phyloP scores from a whole-genome alignment of 108 stramenopile species.

The Conticribra weissflogii region DNA sequence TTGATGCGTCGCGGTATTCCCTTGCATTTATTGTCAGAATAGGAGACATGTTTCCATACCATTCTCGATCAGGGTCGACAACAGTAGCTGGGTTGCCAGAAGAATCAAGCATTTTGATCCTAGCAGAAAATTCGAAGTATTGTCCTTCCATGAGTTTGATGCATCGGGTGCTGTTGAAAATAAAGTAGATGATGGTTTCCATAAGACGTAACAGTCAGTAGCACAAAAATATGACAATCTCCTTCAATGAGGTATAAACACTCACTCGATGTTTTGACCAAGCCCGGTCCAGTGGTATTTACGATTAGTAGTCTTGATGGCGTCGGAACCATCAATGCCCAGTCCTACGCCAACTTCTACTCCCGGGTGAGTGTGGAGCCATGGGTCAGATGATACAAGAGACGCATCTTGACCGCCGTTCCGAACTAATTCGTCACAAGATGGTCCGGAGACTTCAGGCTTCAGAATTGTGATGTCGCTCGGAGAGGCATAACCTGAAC shows the following conservation, averaged over 20 bases:
- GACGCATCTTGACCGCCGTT: constrained; percentile 35
- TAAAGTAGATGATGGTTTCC: not conserved
- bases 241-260: not conserved
- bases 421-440: constrained; percentile 31
- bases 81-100: constrained; percentile 22
- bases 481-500: constrained; percentile 19
- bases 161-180: constrained; percentile 13
- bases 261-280: constrained; percentile 36
- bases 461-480: constrained; percentile 32
- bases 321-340: constrained; percentile 33
- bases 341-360: constrained; percentile 19
- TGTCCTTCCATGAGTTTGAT: constrained; percentile 25
- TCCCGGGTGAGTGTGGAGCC: constrained; percentile 33
- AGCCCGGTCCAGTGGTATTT: constrained; percentile 28
- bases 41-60: constrained; percentile 26
- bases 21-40: constrained; percentile 22
- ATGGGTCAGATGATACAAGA: constrained; percentile 19
- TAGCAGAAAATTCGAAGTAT: constrained; percentile 41
- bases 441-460: constrained; percentile 29
- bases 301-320: constrained; percentile 32
- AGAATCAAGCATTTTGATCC: constrained; percentile 24
- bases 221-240: not conserved
- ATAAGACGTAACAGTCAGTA: not conserved
- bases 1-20: constrained; percentile 20
- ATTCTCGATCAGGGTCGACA: constrained; percentile 27